These are phyloP conservation scores for Fusarium camptoceras DNA, from an alignment of 2,329 filamentous ascomycete species.

Conservation along the genomic window DNA sequence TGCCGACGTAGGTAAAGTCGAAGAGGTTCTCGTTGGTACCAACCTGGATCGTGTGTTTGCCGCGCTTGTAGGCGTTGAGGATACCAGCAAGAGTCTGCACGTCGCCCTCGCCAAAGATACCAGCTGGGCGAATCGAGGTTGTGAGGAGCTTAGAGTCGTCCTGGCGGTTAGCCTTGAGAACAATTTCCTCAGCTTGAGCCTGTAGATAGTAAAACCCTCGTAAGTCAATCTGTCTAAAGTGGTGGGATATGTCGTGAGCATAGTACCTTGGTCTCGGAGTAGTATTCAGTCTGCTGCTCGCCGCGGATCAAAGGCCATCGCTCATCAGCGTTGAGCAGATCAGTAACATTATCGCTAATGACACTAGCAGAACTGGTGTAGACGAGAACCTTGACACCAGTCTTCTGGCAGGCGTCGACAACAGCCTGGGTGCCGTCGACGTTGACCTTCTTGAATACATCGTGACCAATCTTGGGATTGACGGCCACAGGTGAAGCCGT, in stretches of 20 bases:
- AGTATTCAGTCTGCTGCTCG: conserved; percentile 79
- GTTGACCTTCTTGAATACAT: conserved; percentile 83
- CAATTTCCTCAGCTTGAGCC: conserved; percentile 84
- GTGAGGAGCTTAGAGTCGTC: conserved; percentile 74
- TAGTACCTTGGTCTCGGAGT: conserved; percentile 92
- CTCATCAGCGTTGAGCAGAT: conserved; percentile 89
- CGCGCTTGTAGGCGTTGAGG: conserved; percentile 74
- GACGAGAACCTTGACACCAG: conserved; percentile 83
- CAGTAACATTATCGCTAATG: conserved; percentile 81
- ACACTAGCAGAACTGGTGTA: conserved; percentile 93
- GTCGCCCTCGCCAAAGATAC: conserved; percentile 93
- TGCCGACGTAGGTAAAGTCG: conserved; percentile 74
- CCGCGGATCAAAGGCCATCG: conserved; percentile 80
- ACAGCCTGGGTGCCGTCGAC: conserved; percentile 86
- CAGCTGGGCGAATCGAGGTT: conserved; percentile 84
- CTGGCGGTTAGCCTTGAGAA: conserved; percentile 78
- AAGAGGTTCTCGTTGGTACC: conserved; percentile 75
- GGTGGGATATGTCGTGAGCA: not conserved
- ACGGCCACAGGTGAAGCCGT: conserved; percentile 79
- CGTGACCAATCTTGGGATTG: conserved; percentile 66
- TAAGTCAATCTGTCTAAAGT: conserved; percentile 1
- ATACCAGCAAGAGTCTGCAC: conserved; percentile 79
- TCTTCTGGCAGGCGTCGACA: conserved; percentile 76
- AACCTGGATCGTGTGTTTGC: conserved; percentile 81
- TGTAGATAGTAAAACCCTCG: conserved; percentile 30